Evolutionary conservation across 129 eudicot species (phyloP).

Genomic region (Kitagawia praeruptora): DNA sequence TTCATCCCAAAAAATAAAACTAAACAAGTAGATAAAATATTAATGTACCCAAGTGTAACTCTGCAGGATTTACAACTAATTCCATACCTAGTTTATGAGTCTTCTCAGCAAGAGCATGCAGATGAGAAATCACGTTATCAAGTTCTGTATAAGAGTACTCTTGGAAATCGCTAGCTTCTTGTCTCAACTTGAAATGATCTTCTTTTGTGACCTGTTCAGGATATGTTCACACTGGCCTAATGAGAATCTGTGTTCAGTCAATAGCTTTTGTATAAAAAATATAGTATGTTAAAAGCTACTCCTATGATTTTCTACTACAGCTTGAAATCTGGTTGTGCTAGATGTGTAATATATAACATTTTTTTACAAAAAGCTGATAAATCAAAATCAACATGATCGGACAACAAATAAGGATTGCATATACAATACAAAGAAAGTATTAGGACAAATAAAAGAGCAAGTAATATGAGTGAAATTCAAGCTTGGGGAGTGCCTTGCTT

Average conservation of each 20-base stretch:
- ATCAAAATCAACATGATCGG: background rate
- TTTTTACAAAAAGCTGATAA: background rate
- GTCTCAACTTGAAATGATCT: slow-evolving; percentile 77
- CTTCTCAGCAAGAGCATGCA: slow-evolving; percentile 93
- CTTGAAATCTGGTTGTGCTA: background rate
- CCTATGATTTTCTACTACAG: background rate
- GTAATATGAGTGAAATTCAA: background rate
- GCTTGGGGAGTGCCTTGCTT: background rate
- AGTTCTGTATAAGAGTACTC: slow-evolving; percentile 91
- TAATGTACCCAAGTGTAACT: slow-evolving; percentile 1
- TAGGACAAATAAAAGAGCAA: background rate
- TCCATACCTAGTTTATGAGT: slow-evolving; percentile 82
- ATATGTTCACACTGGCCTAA: slow-evolving; percentile 8
- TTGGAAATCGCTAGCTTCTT: slow-evolving; percentile 87
- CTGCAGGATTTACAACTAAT: slow-evolving; percentile 6
- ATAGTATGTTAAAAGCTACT: background rate
- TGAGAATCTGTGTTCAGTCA: background rate
- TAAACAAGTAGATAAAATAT: background rate
- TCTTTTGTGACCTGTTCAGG: slow-evolving; percentile 77
- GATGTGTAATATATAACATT: background rate
- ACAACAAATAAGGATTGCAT: background rate
- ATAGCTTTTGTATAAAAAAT: background rate
- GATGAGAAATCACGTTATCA: slow-evolving; percentile 79
- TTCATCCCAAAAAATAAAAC: background rate
- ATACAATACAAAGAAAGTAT: background rate